Percentiles rank a stretch among this genome's conserved stretches.
These are phyloP conservation scores for Sarocladium oryzae DNA, from an alignment of 2,329 filamentous ascomycete genomes.

Conservation along the genomic window DNA sequence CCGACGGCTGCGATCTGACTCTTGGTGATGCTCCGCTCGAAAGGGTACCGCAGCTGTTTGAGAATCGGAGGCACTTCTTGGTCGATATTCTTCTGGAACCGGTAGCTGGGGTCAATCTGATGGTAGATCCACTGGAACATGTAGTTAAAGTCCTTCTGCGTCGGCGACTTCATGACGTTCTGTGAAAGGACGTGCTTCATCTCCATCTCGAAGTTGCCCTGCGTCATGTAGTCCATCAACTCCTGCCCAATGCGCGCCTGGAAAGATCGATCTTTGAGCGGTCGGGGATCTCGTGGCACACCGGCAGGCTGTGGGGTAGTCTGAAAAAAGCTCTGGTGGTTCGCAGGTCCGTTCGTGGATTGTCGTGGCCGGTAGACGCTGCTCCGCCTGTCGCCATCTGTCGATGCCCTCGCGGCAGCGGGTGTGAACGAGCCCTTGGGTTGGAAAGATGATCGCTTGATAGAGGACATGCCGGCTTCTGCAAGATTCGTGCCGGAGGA, in stretches of 20 bases:
- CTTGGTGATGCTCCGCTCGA: constrained; percentile 92
- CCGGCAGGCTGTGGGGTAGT: constrained; percentile 76
- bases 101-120: constrained; percentile 88
- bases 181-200: constrained; percentile 92
- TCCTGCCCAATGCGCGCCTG: constrained; percentile 82
- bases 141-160: constrained; percentile 94
- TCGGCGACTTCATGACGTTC: constrained; percentile 88
- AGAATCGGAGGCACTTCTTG: constrained; percentile 88
- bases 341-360: constrained; percentile 60
- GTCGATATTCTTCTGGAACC: constrained; percentile 91
- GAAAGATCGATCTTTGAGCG: constrained; percentile 73
- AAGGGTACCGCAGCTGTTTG: constrained; percentile 91
- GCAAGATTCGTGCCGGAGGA: constrained; percentile 77
- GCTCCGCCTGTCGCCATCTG: constrained; percentile 61
- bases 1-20: constrained; percentile 92
- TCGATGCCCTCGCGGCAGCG: constrained; percentile 41
- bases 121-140: constrained; percentile 99
- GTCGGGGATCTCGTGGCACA: constrained; percentile 78
- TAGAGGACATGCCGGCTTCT: constrained; percentile 74
- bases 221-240: constrained; percentile 81
- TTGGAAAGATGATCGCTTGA: constrained; percentile 75
- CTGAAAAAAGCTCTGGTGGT: constrained; percentile 91
- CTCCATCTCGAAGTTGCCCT: constrained; percentile 95
- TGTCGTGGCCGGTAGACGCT: constrained; percentile 72
- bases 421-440: constrained; percentile 61